Percentiles rank a stretch among this genome's conserved stretches.
Evolutionary conservation across 2,329 filamentous ascomycete species (phyloP).

Genomic region (Fusarium sublunatum): DNA sequence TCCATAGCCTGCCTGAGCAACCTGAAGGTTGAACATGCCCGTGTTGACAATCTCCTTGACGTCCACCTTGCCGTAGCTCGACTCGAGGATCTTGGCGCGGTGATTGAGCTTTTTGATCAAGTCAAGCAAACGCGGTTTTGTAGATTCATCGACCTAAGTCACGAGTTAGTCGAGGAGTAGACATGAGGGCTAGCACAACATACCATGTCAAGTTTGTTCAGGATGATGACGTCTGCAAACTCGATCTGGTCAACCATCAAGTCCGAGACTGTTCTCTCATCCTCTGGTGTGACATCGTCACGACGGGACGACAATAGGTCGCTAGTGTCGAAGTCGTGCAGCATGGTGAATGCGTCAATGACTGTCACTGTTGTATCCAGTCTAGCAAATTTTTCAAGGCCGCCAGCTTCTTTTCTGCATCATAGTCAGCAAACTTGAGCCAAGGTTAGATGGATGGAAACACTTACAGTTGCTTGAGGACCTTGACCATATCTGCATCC

Average conservation of each 20-base stretch:
- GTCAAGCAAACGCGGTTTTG: slow-evolving; percentile 59
- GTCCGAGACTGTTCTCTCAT: slow-evolving; percentile 79
- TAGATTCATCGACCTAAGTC: slow-evolving; percentile 52
- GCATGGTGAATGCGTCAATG: slow-evolving; percentile 78
- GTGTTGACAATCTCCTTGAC: slow-evolving; percentile 74
- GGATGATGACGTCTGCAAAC: slow-evolving; percentile 77
- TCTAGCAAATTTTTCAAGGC: slow-evolving; percentile 71
- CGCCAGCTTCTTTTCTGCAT: slow-evolving; percentile 64
- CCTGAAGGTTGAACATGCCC: slow-evolving; percentile 71
- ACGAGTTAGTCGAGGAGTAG: background rate
- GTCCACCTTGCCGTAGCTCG: slow-evolving; percentile 68
- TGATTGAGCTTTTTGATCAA: slow-evolving; percentile 73
- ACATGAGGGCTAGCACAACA: background rate
- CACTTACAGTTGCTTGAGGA: slow-evolving; percentile 53
- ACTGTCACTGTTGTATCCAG: slow-evolving; percentile 79
- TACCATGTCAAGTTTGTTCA: slow-evolving; percentile 77
- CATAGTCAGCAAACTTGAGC: background rate
- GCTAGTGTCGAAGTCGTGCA: slow-evolving; percentile 76
- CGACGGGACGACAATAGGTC: slow-evolving; percentile 74
- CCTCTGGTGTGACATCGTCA: slow-evolving; percentile 71
- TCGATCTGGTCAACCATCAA: slow-evolving; percentile 83
- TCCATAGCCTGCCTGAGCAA: slow-evolving; percentile 72
- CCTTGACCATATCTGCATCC: slow-evolving; percentile 51
- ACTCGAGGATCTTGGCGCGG: slow-evolving; percentile 71
- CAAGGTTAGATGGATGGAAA: fast-evolving